These are phyloP conservation scores for Citropsis articulata DNA, from an alignment of 345 rosid species.

Conservation along the genomic window DNA sequence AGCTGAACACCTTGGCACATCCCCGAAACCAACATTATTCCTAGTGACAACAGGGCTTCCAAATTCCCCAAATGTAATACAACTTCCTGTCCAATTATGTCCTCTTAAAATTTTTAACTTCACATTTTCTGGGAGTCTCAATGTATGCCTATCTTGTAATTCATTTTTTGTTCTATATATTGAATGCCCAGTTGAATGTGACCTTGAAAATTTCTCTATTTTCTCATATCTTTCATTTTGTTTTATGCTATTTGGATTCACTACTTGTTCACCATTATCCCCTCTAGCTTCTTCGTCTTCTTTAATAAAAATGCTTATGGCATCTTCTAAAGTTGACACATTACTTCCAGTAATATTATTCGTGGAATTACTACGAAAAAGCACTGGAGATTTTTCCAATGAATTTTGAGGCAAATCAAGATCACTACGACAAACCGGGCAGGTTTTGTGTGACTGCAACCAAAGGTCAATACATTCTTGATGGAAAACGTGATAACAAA, in stretches of 20 bases:
- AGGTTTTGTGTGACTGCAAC: constrained; percentile 67
- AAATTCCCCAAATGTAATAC: constrained; percentile 56
- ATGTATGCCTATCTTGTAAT: constrained; percentile 48
- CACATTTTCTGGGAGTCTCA: constrained; percentile 57
- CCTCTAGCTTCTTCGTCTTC: constrained; percentile 29
- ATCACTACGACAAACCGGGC: constrained; percentile 79
- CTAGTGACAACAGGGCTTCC: constrained; percentile 5
- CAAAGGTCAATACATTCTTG: constrained; percentile 86
- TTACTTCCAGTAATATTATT: constrained; percentile 7
- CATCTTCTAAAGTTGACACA: constrained; percentile 17
- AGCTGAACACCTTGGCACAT: constrained; percentile 2
- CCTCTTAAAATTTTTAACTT: constrained; percentile 45
- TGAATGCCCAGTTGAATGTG: constrained; percentile 81
- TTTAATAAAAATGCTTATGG: constrained; percentile 32
- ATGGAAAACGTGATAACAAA: constrained; percentile 79
- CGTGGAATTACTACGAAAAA: constrained; percentile 13
- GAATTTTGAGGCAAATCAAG: constrained; percentile 50
- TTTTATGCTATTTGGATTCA: neutral
- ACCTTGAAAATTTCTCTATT: constrained; percentile 46
- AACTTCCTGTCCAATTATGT: constrained; percentile 51
- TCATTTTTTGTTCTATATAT: constrained; percentile 34
- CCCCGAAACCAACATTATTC: constrained; percentile 8
- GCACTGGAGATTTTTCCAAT: constrained; percentile 28
- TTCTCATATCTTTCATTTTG: constrained; percentile 3
- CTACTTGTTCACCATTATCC: constrained; percentile 15